Base-by-base conservation (phyloP, 169 alveolate genomes). In the Sarcocystis neurona region DNA sequence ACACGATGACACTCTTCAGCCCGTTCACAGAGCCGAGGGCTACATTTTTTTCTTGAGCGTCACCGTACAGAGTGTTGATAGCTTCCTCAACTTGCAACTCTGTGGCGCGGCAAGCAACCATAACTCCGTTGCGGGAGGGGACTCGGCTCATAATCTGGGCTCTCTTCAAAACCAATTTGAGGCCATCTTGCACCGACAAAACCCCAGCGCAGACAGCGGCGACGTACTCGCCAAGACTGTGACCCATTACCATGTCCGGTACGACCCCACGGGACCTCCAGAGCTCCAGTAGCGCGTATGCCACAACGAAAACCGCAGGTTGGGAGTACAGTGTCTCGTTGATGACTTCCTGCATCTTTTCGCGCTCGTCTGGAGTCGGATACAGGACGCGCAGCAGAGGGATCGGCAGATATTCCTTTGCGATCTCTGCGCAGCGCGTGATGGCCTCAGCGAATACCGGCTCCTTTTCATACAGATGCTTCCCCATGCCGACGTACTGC, bases 141-240 rank as follows among this genome's bases (percentile, higher is more conserved):
- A 39, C 44, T 23, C 72, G 63, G 5, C 50, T 44, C 89, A 91
- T 86, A 32, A 87, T 58, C 27, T 53, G 43, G 10, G 92, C 85
- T 2, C 92, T 85, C 53, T n/a, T 32, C 46, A 48, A 41, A 4
- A 80, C 92, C 20, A 85, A 89, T 12, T 48, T 23, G 78, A 92
- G 84, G 43, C 87, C 94, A 18, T 85, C 93, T 47, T 90, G 93
- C 44, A 93, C 60, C 27, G 47, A 53, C 46, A 93, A 47, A 44
- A 89, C 93, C 0, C 96, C 96, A 10, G 94, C 91, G 27, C 84
- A 86, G 27, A 92, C 96, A 10, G 95, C 95, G 6, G 96, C 96
- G 34, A 92, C 92, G 72, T 88, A 91, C 79, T 94, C 96, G 4
- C 96, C 96, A 41, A 89, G 63, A 34, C 94, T 80, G 85, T 92